A percentile compares a stretch with the other conserved stretches of the same genome.
phyloP scores from a whole-genome alignment of 306 rosid genomes.

The Pyrus pyrifolia region DNA sequence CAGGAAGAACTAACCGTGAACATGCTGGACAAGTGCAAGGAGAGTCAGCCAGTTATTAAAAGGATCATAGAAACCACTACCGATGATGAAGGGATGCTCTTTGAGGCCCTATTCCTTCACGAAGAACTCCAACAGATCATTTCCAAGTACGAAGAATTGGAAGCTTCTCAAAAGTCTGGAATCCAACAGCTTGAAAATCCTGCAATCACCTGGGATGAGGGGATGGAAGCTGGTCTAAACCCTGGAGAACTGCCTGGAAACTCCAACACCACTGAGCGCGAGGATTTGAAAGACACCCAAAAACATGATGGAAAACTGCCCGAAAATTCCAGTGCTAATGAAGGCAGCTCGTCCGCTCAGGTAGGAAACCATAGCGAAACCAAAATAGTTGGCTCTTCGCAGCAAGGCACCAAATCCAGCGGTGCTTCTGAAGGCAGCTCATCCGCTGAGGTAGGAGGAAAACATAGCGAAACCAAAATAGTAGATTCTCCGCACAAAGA shows the following conservation, averaged over 20 bases:
- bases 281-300: slow-evolving; percentile 27
- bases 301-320: slow-evolving; percentile 19
- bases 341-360: slow-evolving; percentile 20
- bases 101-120: slow-evolving; percentile 72
- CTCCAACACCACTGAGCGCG: slow-evolving; percentile 5
- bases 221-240: slow-evolving; percentile 25
- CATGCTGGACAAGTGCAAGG: slow-evolving; percentile 70
- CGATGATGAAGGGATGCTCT: slow-evolving; percentile 63
- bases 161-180: slow-evolving; percentile 35
- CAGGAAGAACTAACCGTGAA: slow-evolving; percentile 69
- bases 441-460: background rate
- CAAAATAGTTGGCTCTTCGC: slow-evolving; percentile 16
- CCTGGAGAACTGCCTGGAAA: slow-evolving; percentile 16
- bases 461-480: slow-evolving; percentile 27
- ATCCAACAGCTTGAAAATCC: slow-evolving; percentile 23
- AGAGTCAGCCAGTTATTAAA: slow-evolving; percentile 51
- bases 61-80: slow-evolving; percentile 64
- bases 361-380: slow-evolving; percentile 20
- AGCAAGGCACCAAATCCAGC: slow-evolving; percentile 13
- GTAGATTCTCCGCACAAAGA: slow-evolving; percentile 18
- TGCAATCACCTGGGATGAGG: slow-evolving; percentile 24
- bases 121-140: slow-evolving; percentile 70
- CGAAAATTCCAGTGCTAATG: slow-evolving; percentile 11
- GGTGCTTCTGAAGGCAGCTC: slow-evolving; percentile 24
- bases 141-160: slow-evolving; percentile 60